Evolutionary conservation across 768 basidiomycete species (phyloP).

Genomic region (Sistotremastrum suecicum): DNA sequence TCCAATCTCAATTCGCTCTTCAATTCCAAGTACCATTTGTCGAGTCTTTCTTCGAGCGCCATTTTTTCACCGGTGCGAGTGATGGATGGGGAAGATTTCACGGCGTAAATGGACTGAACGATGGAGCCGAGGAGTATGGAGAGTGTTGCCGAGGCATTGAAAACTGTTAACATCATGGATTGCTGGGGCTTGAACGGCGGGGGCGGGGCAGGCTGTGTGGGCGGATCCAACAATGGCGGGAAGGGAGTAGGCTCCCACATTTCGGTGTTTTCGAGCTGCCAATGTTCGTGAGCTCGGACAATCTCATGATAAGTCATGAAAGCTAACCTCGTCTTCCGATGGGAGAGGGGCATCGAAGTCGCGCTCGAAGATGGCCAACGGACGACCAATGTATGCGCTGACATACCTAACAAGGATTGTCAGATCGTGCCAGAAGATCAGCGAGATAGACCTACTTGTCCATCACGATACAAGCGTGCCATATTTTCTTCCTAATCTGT

Average conservation of each 20-base stretch:
- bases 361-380: conserved; percentile 56
- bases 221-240: conserved; percentile 18
- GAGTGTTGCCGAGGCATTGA: conserved; percentile 59
- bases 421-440: conserved; percentile 1
- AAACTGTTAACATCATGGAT: conserved; percentile 15
- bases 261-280: conserved; percentile 53
- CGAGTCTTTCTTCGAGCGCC: conserved; percentile 44
- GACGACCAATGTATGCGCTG: conserved; percentile 33
- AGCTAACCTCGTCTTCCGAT: conserved; percentile 37
- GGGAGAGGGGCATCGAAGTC: conserved; percentile 68
- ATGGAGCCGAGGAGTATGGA: conserved; percentile 61
- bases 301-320: not conserved
- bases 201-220: conserved; percentile 12
- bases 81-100: conserved; percentile 32
- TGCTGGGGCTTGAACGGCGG: not conserved
- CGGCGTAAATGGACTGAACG: conserved; percentile 58
- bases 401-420: not conserved
- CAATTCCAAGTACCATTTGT: conserved; percentile 64
- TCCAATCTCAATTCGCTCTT: conserved; percentile 57
- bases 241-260: conserved; percentile 30
- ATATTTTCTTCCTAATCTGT: conserved; percentile 57
- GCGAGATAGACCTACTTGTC: conserved; percentile 46
- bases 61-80: conserved; percentile 40
- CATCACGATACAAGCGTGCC: conserved; percentile 69
- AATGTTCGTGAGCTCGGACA: conserved; percentile 1